These are phyloP conservation scores for Microdochium bolleyi DNA, from an alignment of 2,329 filamentous ascomycete species.

Conservation along the genomic window DNA sequence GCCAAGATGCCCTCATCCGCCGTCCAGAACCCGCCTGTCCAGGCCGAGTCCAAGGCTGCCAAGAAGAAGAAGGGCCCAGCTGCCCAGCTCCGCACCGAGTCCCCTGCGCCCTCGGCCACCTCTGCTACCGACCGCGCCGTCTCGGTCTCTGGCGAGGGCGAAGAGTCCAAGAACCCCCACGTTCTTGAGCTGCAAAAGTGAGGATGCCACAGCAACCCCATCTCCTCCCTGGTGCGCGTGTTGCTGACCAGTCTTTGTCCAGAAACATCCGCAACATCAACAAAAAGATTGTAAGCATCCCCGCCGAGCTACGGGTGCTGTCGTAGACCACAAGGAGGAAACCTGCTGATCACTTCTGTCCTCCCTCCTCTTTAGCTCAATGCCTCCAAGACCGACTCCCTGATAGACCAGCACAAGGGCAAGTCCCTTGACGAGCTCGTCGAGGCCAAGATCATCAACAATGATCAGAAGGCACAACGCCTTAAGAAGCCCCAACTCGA, in stretches of 20 bases:
- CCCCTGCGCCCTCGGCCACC: constrained; percentile 43
- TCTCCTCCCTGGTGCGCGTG: not conserved
- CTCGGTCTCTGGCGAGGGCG: constrained; percentile 41
- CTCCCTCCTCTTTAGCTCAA: constrained; percentile 41
- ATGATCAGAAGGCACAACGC: constrained; percentile 70
- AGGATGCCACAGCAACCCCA: constrained; percentile 18
- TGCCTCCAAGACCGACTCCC: constrained; percentile 62
- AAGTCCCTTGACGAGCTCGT: constrained; percentile 70
- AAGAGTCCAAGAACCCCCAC: constrained; percentile 67
- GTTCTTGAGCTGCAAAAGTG: constrained; percentile 89
- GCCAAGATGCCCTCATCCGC: constrained; percentile 54
- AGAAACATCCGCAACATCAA: constrained; percentile 86
- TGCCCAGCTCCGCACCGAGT: constrained; percentile 42
- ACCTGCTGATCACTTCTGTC: constrained; percentile 1
- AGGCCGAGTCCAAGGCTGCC: constrained; percentile 56
- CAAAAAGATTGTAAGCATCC: constrained; percentile 78
- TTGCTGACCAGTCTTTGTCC: constrained; percentile 8
- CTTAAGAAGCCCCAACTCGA: constrained; percentile 69
- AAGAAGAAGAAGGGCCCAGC: constrained; percentile 65
- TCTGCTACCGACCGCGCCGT: constrained; percentile 39
- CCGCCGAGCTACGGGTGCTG: constrained; percentile 3
- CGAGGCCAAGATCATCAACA: constrained; percentile 64
- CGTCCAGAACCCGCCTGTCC: constrained; percentile 54
- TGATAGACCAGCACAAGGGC: constrained; percentile 61
- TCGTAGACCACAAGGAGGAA: not conserved